These are phyloP conservation scores for Helianthus annuus DNA, from an alignment of 129 eudicot species.

Conservation along the genomic window HanXRQr2.0-SUNRISE NC_035440.2:43197991-43198490, in stretches of 20 bases:
- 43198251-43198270: neutral
- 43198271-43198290: constrained; percentile 1
- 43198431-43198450: constrained; percentile 29
- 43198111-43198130: constrained; percentile 16
- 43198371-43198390: neutral
- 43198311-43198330: constrained; percentile 1
- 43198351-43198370: neutral
- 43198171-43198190: constrained; percentile 3
- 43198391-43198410: too few species aligned
- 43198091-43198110: constrained; percentile 3
- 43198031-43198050: neutral
- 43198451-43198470: constrained; percentile 17
- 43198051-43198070: neutral
- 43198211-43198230: constrained; percentile 6
- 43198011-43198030: too few species aligned
- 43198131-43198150: neutral
- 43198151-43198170: constrained; percentile 26
- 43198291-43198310: neutral
- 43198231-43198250: neutral
- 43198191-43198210: neutral
- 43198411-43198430: constrained; percentile 3
- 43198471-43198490: constrained; percentile 17
- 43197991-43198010: too few species aligned
- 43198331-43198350: constrained; percentile 22
- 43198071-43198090: constrained; percentile 28